Conservation (phyloP, 352 stramenopile species). For the Phytophthora podocarpi region DNA sequence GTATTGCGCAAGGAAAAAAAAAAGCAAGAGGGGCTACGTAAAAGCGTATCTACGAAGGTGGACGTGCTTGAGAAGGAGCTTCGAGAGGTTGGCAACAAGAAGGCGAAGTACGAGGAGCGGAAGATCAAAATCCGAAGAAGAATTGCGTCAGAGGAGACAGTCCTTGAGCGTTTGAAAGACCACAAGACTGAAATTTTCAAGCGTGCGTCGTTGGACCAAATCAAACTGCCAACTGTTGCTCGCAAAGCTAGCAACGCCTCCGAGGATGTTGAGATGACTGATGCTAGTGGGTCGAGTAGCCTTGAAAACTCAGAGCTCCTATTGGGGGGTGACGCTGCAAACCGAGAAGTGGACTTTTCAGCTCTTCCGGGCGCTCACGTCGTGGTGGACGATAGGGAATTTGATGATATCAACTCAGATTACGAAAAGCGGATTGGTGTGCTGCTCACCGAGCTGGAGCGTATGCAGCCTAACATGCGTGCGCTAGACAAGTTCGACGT, state of each 20-base stretch:
- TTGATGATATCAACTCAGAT: constrained; percentile 77
- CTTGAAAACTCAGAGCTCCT: constrained; percentile 50
- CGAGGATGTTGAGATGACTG: constrained; percentile 72
- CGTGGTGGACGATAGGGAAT: constrained; percentile 84
- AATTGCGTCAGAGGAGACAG: constrained; percentile 89
- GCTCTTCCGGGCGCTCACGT: constrained; percentile 73
- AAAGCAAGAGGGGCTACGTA: constrained; percentile 49
- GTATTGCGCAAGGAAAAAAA: constrained; percentile 83
- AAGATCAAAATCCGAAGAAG: constrained; percentile 79
- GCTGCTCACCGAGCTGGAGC: constrained; percentile 88
- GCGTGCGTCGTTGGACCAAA: constrained; percentile 94
- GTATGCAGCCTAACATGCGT: constrained; percentile 98
- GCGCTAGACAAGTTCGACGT: constrained; percentile 88
- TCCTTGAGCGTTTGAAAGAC: constrained; percentile 92
- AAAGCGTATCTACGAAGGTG: constrained; percentile 41
- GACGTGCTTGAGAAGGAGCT: constrained; percentile 69
- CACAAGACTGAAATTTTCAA: constrained; percentile 96
- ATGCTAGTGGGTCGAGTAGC: constrained; percentile 23
- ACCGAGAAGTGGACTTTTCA: constrained; percentile 91
- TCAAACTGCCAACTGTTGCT: constrained; percentile 82
- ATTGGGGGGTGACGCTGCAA: constrained; percentile 49
- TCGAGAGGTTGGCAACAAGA: constrained; percentile 62
- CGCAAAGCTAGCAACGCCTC: constrained; percentile 29
- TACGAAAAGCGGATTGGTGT: constrained; percentile 74
- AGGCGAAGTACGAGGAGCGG: constrained; percentile 69